These are phyloP conservation scores for Arthrinium phaeospermum DNA, from an alignment of 2,329 filamentous ascomycete species.

Conservation along the genomic window DNA sequence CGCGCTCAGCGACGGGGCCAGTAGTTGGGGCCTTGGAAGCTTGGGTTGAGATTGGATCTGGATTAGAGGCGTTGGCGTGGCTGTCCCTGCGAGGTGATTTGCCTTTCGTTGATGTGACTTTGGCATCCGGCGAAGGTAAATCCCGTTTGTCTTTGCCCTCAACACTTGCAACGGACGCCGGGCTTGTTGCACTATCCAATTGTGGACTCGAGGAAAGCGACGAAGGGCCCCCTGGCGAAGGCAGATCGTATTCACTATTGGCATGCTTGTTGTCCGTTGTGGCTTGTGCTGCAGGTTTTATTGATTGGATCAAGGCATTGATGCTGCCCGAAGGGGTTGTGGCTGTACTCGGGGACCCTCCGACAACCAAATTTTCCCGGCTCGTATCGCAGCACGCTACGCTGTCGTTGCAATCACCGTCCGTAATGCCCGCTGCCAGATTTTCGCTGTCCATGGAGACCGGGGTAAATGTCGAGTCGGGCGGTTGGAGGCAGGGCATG, in stretches of 20 bases:
- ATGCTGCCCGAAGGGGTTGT: slow-evolving; percentile 30
- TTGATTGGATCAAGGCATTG: slow-evolving; percentile 40
- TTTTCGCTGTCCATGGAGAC: slow-evolving; percentile 39
- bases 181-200: slow-evolving; percentile 10
- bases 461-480: slow-evolving; percentile 38
- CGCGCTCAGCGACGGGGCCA: slow-evolving; percentile 1
- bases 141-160: neutral
- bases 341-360: slow-evolving; percentile 25
- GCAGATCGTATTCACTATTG: slow-evolving; percentile 39
- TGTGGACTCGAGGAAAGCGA: slow-evolving; percentile 10
- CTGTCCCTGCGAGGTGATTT: slow-evolving; percentile 3
- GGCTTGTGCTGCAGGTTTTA: slow-evolving; percentile 37
- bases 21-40: slow-evolving; percentile 6
- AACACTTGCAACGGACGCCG: slow-evolving; percentile 12
- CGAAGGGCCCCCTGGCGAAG: slow-evolving; percentile 31
- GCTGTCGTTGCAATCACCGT: neutral
- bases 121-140: slow-evolving; percentile 8
- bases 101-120: neutral
- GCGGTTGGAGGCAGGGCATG: slow-evolving; percentile 36
- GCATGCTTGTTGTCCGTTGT: slow-evolving; percentile 26
- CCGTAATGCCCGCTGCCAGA: neutral
- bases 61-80: slow-evolving; percentile 17
- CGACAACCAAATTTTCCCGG: neutral
- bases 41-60: slow-evolving; percentile 1
- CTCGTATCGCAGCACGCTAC: slow-evolving; percentile 20